Evolutionary conservation across 2,329 filamentous ascomycete species (phyloP).

Genomic region (Trichoderma sp.): DNA sequence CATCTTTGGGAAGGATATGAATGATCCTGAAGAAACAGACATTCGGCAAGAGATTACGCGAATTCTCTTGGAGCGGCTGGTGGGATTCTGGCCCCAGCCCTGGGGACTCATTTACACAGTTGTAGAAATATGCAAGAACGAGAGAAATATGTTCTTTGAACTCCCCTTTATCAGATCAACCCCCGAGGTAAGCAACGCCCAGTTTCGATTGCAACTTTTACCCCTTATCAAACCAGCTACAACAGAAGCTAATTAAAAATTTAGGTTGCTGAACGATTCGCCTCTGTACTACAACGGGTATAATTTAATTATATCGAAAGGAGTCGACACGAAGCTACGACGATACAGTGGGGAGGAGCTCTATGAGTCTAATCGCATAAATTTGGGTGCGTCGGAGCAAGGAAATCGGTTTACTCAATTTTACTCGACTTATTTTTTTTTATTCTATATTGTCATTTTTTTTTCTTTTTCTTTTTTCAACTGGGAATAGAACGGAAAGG

Average conservation of each 20-base stretch:
- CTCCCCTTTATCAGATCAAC: constrained; percentile 88
- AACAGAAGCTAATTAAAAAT: constrained; percentile 2
- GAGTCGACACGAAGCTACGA: constrained; percentile 25
- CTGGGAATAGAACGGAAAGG: constrained; percentile 31
- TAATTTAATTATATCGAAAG: constrained; percentile 32
- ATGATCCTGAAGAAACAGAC: constrained; percentile 74
- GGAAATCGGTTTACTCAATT: background rate
- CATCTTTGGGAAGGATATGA: constrained; percentile 77
- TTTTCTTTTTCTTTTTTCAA: background rate
- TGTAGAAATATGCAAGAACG: constrained; percentile 88
- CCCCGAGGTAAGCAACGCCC: constrained; percentile 67
- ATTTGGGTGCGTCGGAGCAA: constrained; percentile 15
- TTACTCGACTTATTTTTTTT: background rate
- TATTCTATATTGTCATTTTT: background rate
- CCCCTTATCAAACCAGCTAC: background rate
- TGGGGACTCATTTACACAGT: constrained; percentile 92
- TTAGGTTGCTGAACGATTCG: constrained; percentile 46
- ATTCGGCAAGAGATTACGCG: constrained; percentile 90
- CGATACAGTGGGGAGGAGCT: constrained; percentile 5
- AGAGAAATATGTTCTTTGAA: constrained; percentile 89
- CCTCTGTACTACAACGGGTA: constrained; percentile 42
- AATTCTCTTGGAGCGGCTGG: constrained; percentile 82
- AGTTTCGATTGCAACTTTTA: background rate
- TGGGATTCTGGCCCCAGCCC: constrained; percentile 89
- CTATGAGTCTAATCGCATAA: constrained; percentile 16